These are phyloP conservation scores for Mediolabrus comicus DNA, from an alignment of 108 stramenopile genomes.

Conservation along the genomic window DNA sequence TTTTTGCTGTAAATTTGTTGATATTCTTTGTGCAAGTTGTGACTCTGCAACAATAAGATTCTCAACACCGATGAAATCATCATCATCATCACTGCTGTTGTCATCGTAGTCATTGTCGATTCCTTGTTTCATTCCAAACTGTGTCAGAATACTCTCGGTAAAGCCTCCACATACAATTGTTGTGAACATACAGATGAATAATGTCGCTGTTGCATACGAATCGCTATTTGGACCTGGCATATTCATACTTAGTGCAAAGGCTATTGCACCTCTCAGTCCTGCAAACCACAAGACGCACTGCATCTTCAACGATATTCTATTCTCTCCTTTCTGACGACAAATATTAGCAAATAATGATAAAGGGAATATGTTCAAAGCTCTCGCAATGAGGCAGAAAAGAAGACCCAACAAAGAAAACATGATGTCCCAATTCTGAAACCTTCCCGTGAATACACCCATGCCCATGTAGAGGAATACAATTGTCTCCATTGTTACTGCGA, in stretches of 20 bases:
- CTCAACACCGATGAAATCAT: slow-evolving; percentile 14
- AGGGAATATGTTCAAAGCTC: slow-evolving; percentile 92
- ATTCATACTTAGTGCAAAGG: slow-evolving; percentile 90
- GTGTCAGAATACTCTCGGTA: slow-evolving; percentile 82
- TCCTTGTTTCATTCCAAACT: slow-evolving; percentile 77
- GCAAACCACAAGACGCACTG: slow-evolving; percentile 96
- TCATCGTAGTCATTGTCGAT: slow-evolving; percentile 5
- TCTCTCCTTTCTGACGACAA: slow-evolving; percentile 51
- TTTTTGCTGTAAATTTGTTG: slow-evolving; percentile 21
- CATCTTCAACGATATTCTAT: slow-evolving; percentile 73
- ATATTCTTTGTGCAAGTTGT: slow-evolving; percentile 19
- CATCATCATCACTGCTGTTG: neutral
- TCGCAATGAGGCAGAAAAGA: slow-evolving; percentile 81
- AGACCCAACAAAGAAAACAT: slow-evolving; percentile 77
- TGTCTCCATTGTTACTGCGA: slow-evolving; percentile 90
- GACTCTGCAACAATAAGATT: slow-evolving; percentile 20
- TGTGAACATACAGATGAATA: slow-evolving; percentile 94
- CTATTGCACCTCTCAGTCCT: slow-evolving; percentile 94
- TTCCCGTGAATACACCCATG: slow-evolving; percentile 92
- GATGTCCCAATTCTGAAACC: slow-evolving; percentile 75
- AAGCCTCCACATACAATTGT: slow-evolving; percentile 96
- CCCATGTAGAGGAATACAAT: slow-evolving; percentile 98
- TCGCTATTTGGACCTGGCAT: slow-evolving; percentile 91
- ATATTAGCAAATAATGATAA: slow-evolving; percentile 86
- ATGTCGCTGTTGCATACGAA: slow-evolving; percentile 87